These are phyloP conservation scores for Pythium biforme DNA, from an alignment of 352 stramenopile species.

Conservation along the genomic window DNA sequence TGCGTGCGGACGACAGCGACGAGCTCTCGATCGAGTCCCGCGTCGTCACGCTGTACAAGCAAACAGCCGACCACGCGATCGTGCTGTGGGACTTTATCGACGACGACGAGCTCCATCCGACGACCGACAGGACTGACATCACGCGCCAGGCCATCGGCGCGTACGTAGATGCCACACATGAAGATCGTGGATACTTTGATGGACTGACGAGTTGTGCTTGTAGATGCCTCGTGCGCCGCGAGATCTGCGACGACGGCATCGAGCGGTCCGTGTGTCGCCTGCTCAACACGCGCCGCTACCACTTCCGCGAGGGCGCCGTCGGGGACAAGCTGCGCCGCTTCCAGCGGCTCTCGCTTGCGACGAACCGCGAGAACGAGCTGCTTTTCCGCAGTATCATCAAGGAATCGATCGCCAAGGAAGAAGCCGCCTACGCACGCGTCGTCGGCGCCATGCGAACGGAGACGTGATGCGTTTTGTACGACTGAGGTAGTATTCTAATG, in stretches of 20 bases:
- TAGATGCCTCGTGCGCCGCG: constrained; percentile 17
- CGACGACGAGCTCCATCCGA: constrained; percentile 32
- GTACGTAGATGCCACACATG: constrained; percentile 5
- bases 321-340: not conserved
- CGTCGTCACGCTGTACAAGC: constrained; percentile 29
- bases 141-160: constrained; percentile 23
- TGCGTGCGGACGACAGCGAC: not conserved
- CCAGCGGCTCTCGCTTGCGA: not conserved
- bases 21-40: constrained; percentile 30
- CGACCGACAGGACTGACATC: constrained; percentile 17
- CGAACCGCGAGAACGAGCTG: constrained; percentile 13
- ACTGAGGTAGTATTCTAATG: too few relatives aligned
- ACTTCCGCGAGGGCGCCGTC: not conserved
- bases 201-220: not conserved
- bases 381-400: constrained; percentile 9
- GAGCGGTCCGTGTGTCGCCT: constrained; percentile 10
- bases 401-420: constrained; percentile 13
- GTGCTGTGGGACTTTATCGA: constrained; percentile 37
- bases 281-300: constrained; percentile 8
- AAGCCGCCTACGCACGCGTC: constrained; percentile 2
- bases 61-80: constrained; percentile 26
- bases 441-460: not conserved
- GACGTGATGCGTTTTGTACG: not conserved
- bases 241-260: constrained; percentile 15
- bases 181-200: not conserved